These are phyloP conservation scores for Trichoderma hamatum DNA, from an alignment of 2,329 filamentous ascomycete species.

Conservation along the genomic window DNA sequence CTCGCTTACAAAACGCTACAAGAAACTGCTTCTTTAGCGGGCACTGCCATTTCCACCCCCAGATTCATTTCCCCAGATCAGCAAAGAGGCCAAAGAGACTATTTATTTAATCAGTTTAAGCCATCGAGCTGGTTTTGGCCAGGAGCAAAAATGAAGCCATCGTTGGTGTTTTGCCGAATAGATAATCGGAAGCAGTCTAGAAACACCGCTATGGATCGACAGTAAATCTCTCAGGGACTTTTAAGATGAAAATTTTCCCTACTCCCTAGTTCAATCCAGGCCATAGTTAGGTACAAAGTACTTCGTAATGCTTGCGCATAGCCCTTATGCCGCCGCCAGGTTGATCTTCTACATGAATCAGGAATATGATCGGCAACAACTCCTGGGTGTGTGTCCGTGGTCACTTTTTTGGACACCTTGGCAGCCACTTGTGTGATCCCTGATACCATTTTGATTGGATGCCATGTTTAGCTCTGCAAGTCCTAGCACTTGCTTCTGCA, in stretches of 20 bases:
- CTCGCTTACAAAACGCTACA: not conserved
- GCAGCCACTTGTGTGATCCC: not conserved
- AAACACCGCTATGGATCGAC: not conserved
- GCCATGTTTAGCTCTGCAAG: not conserved
- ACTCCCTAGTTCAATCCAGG: not conserved
- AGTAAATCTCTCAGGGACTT: not conserved
- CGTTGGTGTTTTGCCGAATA: not conserved
- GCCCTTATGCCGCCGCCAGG: not conserved
- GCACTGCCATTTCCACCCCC: not conserved
- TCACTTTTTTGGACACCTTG: not conserved
- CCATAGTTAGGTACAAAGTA: not conserved
- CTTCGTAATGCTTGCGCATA: not conserved
- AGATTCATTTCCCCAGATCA: not conserved
- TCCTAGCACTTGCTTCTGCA: not conserved
- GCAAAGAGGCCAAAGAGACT: not conserved
- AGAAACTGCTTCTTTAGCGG: not conserved
- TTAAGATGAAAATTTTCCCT: not conserved
- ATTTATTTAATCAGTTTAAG: not conserved
- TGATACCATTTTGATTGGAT: not conserved
- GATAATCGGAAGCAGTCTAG: not conserved
- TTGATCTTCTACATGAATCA: not conserved
- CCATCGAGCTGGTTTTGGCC: not conserved
- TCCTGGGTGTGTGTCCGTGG: not conserved
- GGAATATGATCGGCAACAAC: slow-evolving; percentile 3
- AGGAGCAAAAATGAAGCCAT: not conserved